phyloP scores from a whole-genome alignment of 768 basidiomycete species.

The Crepidotus variabilis region DNA sequence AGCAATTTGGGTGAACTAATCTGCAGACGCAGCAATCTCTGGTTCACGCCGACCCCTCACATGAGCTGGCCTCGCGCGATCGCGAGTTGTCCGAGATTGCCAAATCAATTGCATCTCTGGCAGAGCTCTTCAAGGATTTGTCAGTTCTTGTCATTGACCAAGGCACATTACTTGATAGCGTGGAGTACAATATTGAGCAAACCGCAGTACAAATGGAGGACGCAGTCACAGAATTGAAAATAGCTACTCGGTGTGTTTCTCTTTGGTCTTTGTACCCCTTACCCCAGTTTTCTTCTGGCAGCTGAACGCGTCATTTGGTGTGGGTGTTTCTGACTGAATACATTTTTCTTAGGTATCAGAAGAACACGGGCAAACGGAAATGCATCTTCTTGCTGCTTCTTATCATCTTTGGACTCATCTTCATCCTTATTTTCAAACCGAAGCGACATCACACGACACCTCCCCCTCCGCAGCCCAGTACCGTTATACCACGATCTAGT shows the following conservation, averaged over 20 bases:
- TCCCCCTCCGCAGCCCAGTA: conserved; percentile 17
- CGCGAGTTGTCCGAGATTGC: conserved; percentile 88
- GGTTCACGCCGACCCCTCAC: conserved; percentile 35
- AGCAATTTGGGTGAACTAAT: conserved; percentile 32
- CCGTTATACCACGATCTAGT: conserved; percentile 8
- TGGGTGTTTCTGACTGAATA: conserved; percentile 6
- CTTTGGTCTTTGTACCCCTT: conserved; percentile 5
- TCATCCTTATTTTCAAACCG: conserved; percentile 93
- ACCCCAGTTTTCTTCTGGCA: too few species aligned
- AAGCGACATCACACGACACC: conserved; percentile 44
- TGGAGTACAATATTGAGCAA: conserved; percentile 97
- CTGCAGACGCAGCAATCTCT: conserved; percentile 32
- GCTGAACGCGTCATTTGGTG: neutral
- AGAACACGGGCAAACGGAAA: conserved; percentile 86
- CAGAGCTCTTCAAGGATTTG: conserved; percentile 95
- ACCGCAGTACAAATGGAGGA: conserved; percentile 78
- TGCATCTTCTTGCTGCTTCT: conserved; percentile 91
- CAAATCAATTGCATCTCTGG: conserved; percentile 84
- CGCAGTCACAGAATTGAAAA: conserved; percentile 79
- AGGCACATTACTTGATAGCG: conserved; percentile 91
- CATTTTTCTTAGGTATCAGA: conserved; percentile 69
- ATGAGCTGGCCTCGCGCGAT: conserved; percentile 42
- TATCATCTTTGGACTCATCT: conserved; percentile 81
- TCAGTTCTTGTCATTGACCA: conserved; percentile 94
- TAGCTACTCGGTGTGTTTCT: conserved; percentile 69